A percentile compares a stretch with the other conserved stretches of the same genome.
These are phyloP conservation scores for Russula abietina DNA, from an alignment of 768 basidiomycete genomes.

Conservation along the genomic window DNA sequence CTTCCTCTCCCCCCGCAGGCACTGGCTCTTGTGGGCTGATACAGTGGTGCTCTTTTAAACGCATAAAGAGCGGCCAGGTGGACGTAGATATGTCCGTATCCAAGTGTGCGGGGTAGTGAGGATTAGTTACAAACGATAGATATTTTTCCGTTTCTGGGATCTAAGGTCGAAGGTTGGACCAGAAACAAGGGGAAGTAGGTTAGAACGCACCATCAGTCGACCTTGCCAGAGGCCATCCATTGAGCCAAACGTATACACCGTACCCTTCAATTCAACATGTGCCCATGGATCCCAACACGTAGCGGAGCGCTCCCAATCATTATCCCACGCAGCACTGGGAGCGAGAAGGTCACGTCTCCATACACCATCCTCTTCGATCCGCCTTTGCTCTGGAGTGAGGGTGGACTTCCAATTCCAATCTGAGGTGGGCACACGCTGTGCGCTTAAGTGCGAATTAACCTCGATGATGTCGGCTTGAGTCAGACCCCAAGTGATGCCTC, in stretches of 20 bases:
- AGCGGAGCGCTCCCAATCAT: slow-evolving; percentile 51
- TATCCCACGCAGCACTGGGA: slow-evolving; percentile 46
- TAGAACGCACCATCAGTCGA: slow-evolving; percentile 47
- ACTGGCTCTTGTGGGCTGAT: slow-evolving; percentile 38
- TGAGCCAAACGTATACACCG: slow-evolving; percentile 44
- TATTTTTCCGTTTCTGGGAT: slow-evolving; percentile 33
- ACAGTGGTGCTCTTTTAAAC: slow-evolving; percentile 50
- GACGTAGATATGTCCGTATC: slow-evolving; percentile 33
- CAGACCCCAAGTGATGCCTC: slow-evolving; percentile 32
- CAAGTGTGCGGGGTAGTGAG: slow-evolving; percentile 29
- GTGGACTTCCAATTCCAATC: slow-evolving; percentile 29
- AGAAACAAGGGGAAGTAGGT: not conserved
- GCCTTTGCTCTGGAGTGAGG: slow-evolving; percentile 27
- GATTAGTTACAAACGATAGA: slow-evolving; percentile 28
- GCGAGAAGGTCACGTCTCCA: slow-evolving; percentile 27
- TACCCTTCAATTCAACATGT: slow-evolving; percentile 30
- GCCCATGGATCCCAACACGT: slow-evolving; percentile 40
- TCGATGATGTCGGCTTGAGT: slow-evolving; percentile 58
- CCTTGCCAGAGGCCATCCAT: slow-evolving; percentile 60
- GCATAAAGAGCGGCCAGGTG: slow-evolving; percentile 52
- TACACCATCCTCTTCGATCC: slow-evolving; percentile 27
- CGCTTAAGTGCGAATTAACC: slow-evolving; percentile 42
- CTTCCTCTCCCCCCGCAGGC: slow-evolving; percentile 23
- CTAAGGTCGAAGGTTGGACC: slow-evolving; percentile 26
- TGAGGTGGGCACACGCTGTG: slow-evolving; percentile 30